Evolutionary conservation across 192 early-diverging fungal genomes (phyloP).

Genomic region (Backusella sp.): DNA sequence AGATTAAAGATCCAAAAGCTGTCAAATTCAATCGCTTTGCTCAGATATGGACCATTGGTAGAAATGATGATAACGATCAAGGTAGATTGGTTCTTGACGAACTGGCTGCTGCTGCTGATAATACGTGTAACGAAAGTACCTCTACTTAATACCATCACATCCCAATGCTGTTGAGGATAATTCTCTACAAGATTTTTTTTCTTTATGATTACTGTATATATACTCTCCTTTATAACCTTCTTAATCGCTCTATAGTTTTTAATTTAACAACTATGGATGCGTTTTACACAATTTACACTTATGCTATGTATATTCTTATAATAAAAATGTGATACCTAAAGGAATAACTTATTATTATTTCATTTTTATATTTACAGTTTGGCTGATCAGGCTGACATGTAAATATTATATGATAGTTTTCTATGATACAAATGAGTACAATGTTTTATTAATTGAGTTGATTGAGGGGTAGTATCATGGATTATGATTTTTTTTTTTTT

Average conservation of each 20-base stretch:
- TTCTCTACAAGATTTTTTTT: neutral
- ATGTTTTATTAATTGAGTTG: too few relatives aligned
- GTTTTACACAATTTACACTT: neutral
- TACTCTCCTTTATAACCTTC: neutral
- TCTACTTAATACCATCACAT: neutral
- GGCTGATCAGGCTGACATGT: too few relatives aligned
- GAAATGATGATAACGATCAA: slow-evolving; percentile 15
- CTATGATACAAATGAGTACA: too few relatives aligned
- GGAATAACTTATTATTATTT: too few relatives aligned
- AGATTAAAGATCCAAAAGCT: slow-evolving; percentile 56
- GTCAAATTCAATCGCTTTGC: slow-evolving; percentile 61
- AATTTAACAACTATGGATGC: neutral
- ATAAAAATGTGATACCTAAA: neutral
- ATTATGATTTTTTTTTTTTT: too few relatives aligned
- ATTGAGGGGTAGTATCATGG: too few relatives aligned
- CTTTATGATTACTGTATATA: neutral
- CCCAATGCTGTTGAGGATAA: neutral
- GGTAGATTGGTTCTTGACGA: slow-evolving; percentile 32
- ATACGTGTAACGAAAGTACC: neutral
- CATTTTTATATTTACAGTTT: too few relatives aligned
- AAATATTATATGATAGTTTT: too few relatives aligned
- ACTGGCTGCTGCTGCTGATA: neutral
- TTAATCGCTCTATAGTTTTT: neutral
- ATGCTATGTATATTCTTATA: neutral
- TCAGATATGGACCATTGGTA: slow-evolving; percentile 65